Conservation (phyloP, 1,284 basidiomycete species). For the Takashimella tepidaria region DNA sequence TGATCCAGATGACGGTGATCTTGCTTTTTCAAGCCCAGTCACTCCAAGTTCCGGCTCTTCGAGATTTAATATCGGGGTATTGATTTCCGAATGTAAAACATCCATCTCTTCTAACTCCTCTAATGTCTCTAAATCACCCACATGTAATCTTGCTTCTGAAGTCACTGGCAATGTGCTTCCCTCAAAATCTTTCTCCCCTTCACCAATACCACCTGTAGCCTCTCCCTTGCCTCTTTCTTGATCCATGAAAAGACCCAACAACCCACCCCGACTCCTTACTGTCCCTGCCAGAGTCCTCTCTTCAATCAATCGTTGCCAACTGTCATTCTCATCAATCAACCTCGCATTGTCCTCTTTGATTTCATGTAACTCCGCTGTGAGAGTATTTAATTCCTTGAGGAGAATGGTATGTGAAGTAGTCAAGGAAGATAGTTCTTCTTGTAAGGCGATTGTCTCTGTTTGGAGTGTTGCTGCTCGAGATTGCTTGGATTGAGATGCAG, state of each 20-base stretch:
- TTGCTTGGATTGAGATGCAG: slow-evolving; percentile 7
- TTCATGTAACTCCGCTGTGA: slow-evolving; percentile 35
- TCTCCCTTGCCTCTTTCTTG: slow-evolving; percentile 50
- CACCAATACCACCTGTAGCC: no score
- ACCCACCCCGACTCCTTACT: slow-evolving; percentile 56
- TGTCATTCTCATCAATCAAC: slow-evolving; percentile 78
- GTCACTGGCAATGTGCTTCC: background rate
- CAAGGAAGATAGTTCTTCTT: slow-evolving; percentile 40
- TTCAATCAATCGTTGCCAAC: slow-evolving; percentile 82
- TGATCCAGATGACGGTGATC: background rate
- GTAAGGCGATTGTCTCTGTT: slow-evolving; percentile 12
- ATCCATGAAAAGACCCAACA: slow-evolving; percentile 3
- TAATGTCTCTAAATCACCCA: slow-evolving; percentile 19
- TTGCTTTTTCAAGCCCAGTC: background rate
- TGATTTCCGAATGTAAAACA: slow-evolving; percentile 33
- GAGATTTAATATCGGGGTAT: slow-evolving; percentile 2
- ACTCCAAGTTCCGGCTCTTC: background rate
- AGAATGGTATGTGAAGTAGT: slow-evolving; percentile 34
- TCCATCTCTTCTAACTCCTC: slow-evolving; percentile 40
- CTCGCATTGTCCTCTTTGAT: slow-evolving; percentile 27
- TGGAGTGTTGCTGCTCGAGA: slow-evolving; percentile 6
- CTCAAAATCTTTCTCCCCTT: slow-evolving; percentile 48
- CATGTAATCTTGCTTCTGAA: background rate
- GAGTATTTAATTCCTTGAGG: slow-evolving; percentile 33
- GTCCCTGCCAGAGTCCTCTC: slow-evolving; percentile 83